Base-by-base conservation (phyloP, 1,284 basidiomycete species). In the Tilletia caries region DNA sequence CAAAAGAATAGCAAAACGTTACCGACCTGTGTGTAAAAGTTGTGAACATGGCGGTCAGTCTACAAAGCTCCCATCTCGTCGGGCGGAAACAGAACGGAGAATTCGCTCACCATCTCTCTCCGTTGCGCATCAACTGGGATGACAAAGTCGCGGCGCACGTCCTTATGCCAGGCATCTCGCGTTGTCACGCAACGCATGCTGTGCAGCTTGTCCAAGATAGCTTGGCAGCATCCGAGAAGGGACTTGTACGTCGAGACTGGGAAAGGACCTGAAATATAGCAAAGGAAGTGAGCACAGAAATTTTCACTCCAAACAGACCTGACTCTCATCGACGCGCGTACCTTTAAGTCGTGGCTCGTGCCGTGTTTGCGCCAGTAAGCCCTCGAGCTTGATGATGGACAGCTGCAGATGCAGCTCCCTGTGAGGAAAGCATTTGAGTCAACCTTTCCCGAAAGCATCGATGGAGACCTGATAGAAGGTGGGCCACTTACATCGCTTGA, bases 281-380 rank as follows among this genome's bases (percentile, higher is more conserved):
- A 32, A 8, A 25, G 60, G 62, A n/a, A 18, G n/a, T 18, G 25
- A 60, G 29, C 15, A 48, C 29, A 66, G 41, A 25, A 33, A n/a
- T n/a, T n/a, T n/a, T n/a, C n/a, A n/a, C n/a, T n/a, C n/a, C n/a
- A n/a, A n/a, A n/a, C n/a, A n/a, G n/a, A n/a, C n/a, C n/a, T n/a
- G n/a, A n/a, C n/a, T 41, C 37, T 41, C 37, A 41, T 41, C 37
- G 37, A 41, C 37, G 29, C 12, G 23, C 67, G 37, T 29, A 0
- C 94, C 94, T 83, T 98, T 98, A 70, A 98, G 84, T 50, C 95
- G 90, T 2, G 94, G 94, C 80, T 98, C 95, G 79, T 95, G 91
- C 76, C 91, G 89, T 0, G 95, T 92, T 77, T 96, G 92, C 12
- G 89, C 88, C 27, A 98, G 86, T 13, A 98, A 85, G 0, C 76